Evolutionary conservation across 768 basidiomycete genomes (phyloP), one percentile per base, ranked within the genome.

Genomic region (Butyriboletus loyo): DNA sequence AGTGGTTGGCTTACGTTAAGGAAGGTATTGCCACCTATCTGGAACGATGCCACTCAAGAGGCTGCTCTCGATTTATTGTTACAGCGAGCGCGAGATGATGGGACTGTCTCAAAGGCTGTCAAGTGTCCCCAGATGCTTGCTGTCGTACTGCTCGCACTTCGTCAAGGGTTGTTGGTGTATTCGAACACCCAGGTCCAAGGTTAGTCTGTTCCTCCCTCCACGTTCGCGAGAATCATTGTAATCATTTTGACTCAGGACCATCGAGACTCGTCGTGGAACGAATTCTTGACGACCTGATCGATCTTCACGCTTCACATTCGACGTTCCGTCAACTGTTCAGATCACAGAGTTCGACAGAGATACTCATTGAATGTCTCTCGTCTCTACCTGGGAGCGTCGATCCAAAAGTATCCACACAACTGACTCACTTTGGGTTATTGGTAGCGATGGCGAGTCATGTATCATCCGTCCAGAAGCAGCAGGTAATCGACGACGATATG

Each of bases 1-100:
- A 86, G 85, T 47, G 94, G 94, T 9, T 96, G 92, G 87, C 83
- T 76, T 41, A 75, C 87, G 3, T 65, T 96, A 32, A 86, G 84
- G 64, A 77, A 76, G 4, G 79, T 86, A 25, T 62, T 95, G 19
- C 88, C 92, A 0, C 60, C 66, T 21, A 73, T 76, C 40, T 96
- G 94, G 94, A 78, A 86, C 57, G 65, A 71, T 8, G 74, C 67
- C 17, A 83, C 94, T 14, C 86, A 91, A 53, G 75, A 74, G 24
- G 81, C 81, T 21, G 82, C 85, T 11, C 84, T 92, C 55, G 82
- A 86, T 53, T 67, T 93, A 3, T 71, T 95, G 15, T 64, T 89
- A 4, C 88, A 86, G 11, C 72, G 77, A 14, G n/a, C 42, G 2
- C 50, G 27, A 19, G 55, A 36, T 2, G 41, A 36, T 9, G 38